Conservation (phyloP, 1,284 basidiomycete genomes). For the Volvariella surrecta region DNA sequence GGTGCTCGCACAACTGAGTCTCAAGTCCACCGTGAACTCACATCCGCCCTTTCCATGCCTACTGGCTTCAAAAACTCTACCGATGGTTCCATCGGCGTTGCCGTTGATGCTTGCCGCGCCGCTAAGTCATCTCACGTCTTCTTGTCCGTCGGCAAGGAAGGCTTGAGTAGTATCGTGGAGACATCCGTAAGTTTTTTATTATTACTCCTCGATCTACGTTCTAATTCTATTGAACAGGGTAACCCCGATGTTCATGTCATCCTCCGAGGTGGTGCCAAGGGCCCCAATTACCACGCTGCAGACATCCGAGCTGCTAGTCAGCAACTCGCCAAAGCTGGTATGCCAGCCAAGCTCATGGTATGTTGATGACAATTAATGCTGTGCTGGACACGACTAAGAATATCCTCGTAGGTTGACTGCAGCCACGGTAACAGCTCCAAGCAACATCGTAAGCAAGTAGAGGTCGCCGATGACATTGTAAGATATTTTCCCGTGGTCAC, state of each 20-base stretch:
- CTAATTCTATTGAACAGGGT: constrained; percentile 35
- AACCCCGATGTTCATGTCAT: constrained; percentile 91
- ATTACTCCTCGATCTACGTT: constrained; percentile 1
- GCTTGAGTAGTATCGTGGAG: constrained; percentile 86
- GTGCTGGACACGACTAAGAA: constrained; percentile 3
- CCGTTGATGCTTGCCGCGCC: constrained; percentile 87
- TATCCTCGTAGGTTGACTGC: constrained; percentile 71
- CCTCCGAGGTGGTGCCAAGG: constrained; percentile 77
- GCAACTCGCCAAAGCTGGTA: constrained; percentile 76
- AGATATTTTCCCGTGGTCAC: constrained; percentile 19
- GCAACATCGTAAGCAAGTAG: constrained; percentile 77
- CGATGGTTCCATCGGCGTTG: constrained; percentile 73
- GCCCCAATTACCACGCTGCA: constrained; percentile 80
- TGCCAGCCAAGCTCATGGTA: constrained; percentile 80
- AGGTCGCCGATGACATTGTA: constrained; percentile 81
- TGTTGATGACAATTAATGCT: constrained; percentile 13
- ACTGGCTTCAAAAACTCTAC: constrained; percentile 80
- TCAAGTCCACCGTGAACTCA: constrained; percentile 88
- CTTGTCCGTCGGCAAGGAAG: constrained; percentile 90
- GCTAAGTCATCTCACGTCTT: constrained; percentile 86
- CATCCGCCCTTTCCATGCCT: constrained; percentile 83
- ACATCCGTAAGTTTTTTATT: constrained; percentile 47
- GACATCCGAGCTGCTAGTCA: constrained; percentile 71
- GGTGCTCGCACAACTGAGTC: constrained; percentile 95
- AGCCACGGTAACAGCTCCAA: constrained; percentile 92